phyloP scores from a whole-genome alignment of 345 rosid species.

The Gossypium longicalyx region DNA sequence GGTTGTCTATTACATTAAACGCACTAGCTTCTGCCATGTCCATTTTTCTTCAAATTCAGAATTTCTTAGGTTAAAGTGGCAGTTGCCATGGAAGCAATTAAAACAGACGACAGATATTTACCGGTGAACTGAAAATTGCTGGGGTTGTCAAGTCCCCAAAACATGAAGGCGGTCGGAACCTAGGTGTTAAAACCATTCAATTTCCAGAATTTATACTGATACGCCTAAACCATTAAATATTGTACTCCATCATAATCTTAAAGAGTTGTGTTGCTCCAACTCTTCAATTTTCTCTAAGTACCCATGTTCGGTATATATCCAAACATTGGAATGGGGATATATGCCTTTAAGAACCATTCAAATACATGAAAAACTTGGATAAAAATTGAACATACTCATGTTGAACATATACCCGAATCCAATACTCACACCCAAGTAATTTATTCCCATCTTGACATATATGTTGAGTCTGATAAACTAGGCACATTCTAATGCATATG shows the following conservation, averaged over 20 bases:
- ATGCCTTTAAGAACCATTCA: background rate
- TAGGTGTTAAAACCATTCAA: too few species aligned
- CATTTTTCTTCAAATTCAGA: conserved; percentile 3
- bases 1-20: background rate
- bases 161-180: background rate
- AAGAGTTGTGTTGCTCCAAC: background rate
- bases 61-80: background rate
- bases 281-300: too few species aligned
- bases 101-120: background rate
- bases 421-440: background rate
- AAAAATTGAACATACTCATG: background rate
- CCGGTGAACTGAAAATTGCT: background rate
- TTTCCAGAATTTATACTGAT: too few species aligned
- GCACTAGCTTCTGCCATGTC: background rate
- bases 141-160: background rate
- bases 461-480: background rate
- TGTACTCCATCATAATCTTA: background rate
- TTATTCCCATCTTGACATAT: background rate
- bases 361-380: background rate
- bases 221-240: background rate
- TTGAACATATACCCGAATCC: background rate
- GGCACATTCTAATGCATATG: background rate
- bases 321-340: background rate
- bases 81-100: background rate
- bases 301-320: too few species aligned